Evolutionary conservation across 176 grass and related monocot genomes (phyloP).

Genomic region (Bromus sterilis): DNA sequence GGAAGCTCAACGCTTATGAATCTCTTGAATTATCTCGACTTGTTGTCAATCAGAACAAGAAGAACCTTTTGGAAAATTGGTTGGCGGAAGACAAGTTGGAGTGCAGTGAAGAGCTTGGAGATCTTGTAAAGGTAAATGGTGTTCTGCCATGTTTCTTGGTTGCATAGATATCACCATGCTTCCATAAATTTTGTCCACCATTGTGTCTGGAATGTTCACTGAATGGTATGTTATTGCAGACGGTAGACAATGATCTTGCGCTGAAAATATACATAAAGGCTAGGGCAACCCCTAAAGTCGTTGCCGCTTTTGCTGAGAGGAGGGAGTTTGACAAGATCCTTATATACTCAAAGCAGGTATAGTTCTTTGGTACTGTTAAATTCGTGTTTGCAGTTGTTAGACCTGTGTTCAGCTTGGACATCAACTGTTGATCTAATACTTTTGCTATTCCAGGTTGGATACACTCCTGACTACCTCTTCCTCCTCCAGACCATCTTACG

Average conservation of each 20-base stretch:
- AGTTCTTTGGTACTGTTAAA: not conserved
- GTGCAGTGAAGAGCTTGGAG: slow-evolving; percentile 91
- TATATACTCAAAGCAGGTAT: slow-evolving; percentile 96
- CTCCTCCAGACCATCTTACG: slow-evolving; percentile 92
- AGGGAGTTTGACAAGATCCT: slow-evolving; percentile 94
- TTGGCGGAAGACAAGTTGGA: slow-evolving; percentile 92
- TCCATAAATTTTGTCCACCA: not conserved
- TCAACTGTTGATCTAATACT: slow-evolving; percentile 3
- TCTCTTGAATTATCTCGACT: slow-evolving; percentile 91
- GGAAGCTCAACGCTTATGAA: slow-evolving; percentile 89
- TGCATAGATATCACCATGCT: not conserved
- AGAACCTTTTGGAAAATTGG: slow-evolving; percentile 95
- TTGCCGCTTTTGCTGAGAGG: slow-evolving; percentile 97
- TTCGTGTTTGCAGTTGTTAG: not conserved
- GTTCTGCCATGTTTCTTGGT: not conserved
- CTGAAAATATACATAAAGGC: slow-evolving; percentile 99
- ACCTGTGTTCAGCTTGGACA: slow-evolving; percentile 18
- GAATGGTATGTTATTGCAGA: slow-evolving; percentile 36
- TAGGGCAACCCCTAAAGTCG: slow-evolving; percentile 96
- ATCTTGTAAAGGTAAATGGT: slow-evolving; percentile 73
- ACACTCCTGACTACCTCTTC: slow-evolving; percentile 97
- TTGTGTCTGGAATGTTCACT: slow-evolving; percentile 4
- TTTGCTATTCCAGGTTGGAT: slow-evolving; percentile 73
- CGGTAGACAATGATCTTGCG: slow-evolving; percentile 97
- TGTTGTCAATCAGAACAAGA: slow-evolving; percentile 98